A percentile compares a stretch with the other conserved stretches of the same genome.
These are phyloP conservation scores for Populus davidiana DNA, from an alignment of 345 rosid genomes.

Conservation along the genomic window DNA sequence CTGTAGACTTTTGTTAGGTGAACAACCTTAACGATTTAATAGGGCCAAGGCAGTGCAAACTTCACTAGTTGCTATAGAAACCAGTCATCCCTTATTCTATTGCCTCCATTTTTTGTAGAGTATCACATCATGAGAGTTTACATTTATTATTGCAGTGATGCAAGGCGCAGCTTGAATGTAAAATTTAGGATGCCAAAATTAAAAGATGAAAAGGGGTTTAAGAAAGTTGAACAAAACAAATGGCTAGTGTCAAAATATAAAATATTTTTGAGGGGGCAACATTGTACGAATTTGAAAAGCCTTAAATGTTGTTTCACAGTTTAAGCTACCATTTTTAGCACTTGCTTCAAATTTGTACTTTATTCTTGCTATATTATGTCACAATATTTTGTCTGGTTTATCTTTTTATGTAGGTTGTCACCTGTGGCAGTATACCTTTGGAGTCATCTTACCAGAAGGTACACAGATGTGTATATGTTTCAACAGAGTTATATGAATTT, in stretches of 20 bases:
- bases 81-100: not conserved
- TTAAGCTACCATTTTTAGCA: not conserved
- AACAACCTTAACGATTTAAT: not conserved
- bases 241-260: not conserved
- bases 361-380: not conserved
- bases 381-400: not conserved
- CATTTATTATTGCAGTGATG: not conserved
- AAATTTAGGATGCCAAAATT: not conserved
- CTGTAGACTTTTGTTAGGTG: not conserved
- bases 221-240: not conserved
- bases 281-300: no score
- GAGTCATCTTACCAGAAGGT: conserved; percentile 81
- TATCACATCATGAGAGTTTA: not conserved
- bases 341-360: not conserved
- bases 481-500: conserved; percentile 74
- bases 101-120: not conserved
- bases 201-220: not conserved
- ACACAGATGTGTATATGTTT: conserved; percentile 77
- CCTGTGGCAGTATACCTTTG: conserved; percentile 89
- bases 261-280: no score
- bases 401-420: conserved; percentile 62
- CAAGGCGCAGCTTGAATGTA: not conserved
- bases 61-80: not conserved
- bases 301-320: not conserved
- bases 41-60: not conserved